A percentile compares a stretch with the other conserved stretches of the same genome.
Evolutionary conservation across 2,329 filamentous ascomycete species (phyloP).

Genomic region (Spiromastix sp.): DNA sequence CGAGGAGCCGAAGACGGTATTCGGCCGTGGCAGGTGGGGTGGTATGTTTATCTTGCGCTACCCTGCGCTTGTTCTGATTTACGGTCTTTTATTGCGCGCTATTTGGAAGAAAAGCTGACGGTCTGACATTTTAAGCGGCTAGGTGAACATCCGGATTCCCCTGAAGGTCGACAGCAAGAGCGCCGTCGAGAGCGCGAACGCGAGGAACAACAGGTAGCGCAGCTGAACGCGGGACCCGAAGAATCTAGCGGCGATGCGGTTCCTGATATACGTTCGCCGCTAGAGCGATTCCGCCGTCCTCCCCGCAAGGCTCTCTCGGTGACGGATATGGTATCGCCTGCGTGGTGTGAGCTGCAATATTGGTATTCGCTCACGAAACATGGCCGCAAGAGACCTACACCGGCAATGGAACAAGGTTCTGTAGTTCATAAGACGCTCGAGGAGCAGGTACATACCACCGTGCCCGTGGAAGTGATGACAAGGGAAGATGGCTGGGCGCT

Average conservation of each 20-base stretch:
- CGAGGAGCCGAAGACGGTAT: conserved; percentile 18
- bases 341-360: conserved; percentile 95
- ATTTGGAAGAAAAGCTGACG: conserved; percentile 42
- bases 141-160: conserved; percentile 43
- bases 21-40: conserved; percentile 22
- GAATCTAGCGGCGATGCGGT: conserved; percentile 3
- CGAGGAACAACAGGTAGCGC: conserved; percentile 13
- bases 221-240: conserved; percentile 1
- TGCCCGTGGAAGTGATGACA: conserved; percentile 59
- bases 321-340: conserved; percentile 75
- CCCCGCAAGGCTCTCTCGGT: conserved; percentile 75
- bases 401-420: conserved; percentile 74
- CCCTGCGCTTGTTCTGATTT: too few species aligned
- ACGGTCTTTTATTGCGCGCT: conserved; percentile 18
- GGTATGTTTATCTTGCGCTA: conserved; percentile 3
- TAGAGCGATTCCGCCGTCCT: conserved; percentile 67
- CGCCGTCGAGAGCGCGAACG: conserved; percentile 22
- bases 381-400: conserved; percentile 64
- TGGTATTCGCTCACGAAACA: conserved; percentile 72
- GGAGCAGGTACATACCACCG: conserved; percentile 69
- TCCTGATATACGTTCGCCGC: conserved; percentile 48
- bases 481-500: conserved; percentile 77
- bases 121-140: conserved; percentile 46
- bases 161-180: conserved; percentile 24
- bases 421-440: conserved; percentile 75